Base-by-base conservation (phyloP, 2,329 filamentous ascomycete genomes). In the Neonectria ditissima region DNA sequence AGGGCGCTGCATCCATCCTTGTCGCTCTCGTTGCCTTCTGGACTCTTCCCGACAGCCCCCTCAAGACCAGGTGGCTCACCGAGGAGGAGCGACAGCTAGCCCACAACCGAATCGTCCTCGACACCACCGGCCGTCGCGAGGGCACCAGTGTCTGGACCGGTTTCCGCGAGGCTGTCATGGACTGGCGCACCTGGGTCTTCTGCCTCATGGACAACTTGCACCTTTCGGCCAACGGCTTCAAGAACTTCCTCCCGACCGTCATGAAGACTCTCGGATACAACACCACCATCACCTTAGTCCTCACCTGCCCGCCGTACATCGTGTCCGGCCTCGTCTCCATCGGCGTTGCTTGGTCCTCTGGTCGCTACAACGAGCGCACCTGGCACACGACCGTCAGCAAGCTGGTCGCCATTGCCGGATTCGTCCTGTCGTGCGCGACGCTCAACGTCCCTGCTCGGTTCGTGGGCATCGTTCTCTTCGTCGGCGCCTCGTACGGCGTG, bases 281-380 rank as follows among this genome's bases (percentile, higher is more conserved):
- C 59, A 79, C 73, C 0, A 85, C 81, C 0, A 77, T 84, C 32
- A 85, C 84, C 0, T 77, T 86, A 0, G 78, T 83, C 1, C 77
- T 87, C 18, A 86, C 83, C 0, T 82, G 80, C 37, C 84, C 84
- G 0, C 84, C 84, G 0, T 86, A 82, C 71, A 69, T 84, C 18
- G 71, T 83, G 47, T 82, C 84, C 0, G 82, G 64, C 3, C 28
- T 59, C 11, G 39, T 71, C 2, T 73, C 71, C 0, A 66, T 73
- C 3, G 28, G 60, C 2, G 70, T 71, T 39, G 68, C 70, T 0
- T 71, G 63, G 45, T 73, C 68, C 3, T 71, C 65, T 3, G 70
- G 68, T 0, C 71, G 26, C 71, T 69, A 62, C 30, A 73, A 16
- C 74, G 76, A 20, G 77, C 79, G 71, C 75, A 84, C 65, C 0